Conservation (phyloP, 1,284 basidiomycete species). For the Marasmius fiardii region DNA sequence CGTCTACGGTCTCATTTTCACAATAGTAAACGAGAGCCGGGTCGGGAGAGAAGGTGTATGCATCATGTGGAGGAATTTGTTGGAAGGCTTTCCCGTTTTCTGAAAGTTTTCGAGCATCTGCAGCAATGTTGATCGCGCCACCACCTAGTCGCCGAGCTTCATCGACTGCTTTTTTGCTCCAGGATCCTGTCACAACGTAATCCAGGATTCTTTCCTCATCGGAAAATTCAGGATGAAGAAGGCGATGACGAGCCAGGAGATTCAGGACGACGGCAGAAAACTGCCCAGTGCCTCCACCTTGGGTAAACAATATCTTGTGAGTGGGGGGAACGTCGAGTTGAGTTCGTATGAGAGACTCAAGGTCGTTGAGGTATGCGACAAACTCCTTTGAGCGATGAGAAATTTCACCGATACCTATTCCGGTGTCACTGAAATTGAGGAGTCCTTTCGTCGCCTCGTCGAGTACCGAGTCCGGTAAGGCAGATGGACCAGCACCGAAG, state of each 20-base stretch:
- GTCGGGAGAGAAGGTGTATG: slow-evolving; percentile 76
- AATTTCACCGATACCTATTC: slow-evolving; percentile 92
- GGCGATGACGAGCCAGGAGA: slow-evolving; percentile 75
- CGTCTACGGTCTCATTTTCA: slow-evolving; percentile 99
- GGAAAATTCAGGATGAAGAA: slow-evolving; percentile 57
- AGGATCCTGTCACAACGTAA: slow-evolving; percentile 89
- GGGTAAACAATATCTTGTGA: slow-evolving; percentile 88
- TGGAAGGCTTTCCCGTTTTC: slow-evolving; percentile 74
- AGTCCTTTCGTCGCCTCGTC: slow-evolving; percentile 76
- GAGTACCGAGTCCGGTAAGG: slow-evolving; percentile 80
- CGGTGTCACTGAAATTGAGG: slow-evolving; percentile 84
- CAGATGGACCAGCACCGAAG: slow-evolving; percentile 91
- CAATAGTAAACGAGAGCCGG: slow-evolving; percentile 97
- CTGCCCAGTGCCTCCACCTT: slow-evolving; percentile 88
- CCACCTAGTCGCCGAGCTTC: slow-evolving; percentile 73
- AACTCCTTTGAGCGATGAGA: slow-evolving; percentile 93
- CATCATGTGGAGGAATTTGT: slow-evolving; percentile 69
- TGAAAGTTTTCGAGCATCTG: slow-evolving; percentile 60
- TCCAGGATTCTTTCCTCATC: slow-evolving; percentile 66
- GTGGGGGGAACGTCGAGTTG: slow-evolving; percentile 80
- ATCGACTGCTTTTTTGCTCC: slow-evolving; percentile 84
- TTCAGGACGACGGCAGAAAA: slow-evolving; percentile 91
- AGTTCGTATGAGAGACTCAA: slow-evolving; percentile 68
- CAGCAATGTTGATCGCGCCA: slow-evolving; percentile 65
- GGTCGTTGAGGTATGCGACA: slow-evolving; percentile 61